Conservation (phyloP, 2,329 filamentous ascomycete species). For the Madurella mycetomatis region DNA sequence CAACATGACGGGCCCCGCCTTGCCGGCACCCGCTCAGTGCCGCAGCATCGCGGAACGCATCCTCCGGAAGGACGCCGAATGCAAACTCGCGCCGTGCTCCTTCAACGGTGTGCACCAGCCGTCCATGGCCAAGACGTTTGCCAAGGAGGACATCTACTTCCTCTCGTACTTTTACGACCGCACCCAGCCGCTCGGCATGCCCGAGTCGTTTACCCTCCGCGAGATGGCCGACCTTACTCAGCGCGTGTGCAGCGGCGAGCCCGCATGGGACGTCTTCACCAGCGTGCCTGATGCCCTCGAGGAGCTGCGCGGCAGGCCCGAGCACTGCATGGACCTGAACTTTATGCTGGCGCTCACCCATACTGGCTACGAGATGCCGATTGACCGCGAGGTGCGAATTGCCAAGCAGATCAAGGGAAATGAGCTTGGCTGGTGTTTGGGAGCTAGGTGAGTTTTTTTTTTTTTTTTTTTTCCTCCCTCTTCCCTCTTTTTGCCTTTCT, state of each 20-base stretch:
- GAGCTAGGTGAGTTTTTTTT: constrained; percentile 66
- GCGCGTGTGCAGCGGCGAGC: constrained; percentile 76
- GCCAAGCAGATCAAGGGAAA: constrained; percentile 98
- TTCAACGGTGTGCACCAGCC: constrained; percentile 98
- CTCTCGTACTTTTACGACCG: constrained; percentile 99
- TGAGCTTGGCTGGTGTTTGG: constrained; percentile 95
- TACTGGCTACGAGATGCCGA: constrained; percentile 96
- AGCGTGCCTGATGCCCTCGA: constrained; percentile 71
- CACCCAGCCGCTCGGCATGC: constrained; percentile 90
- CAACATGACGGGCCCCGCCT: constrained; percentile 81
- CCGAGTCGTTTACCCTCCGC: constrained; percentile 88
- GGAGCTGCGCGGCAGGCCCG: constrained; percentile 76
- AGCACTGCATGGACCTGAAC: constrained; percentile 91
- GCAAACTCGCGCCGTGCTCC: constrained; percentile 84
- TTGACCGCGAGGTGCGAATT: constrained; percentile 93
- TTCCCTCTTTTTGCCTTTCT: no score
- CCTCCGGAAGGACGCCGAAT: constrained; percentile 78
- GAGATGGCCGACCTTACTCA: constrained; percentile 84
- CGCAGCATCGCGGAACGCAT: constrained; percentile 87
- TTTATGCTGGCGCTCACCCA: constrained; percentile 93
- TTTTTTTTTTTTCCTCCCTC: neutral
- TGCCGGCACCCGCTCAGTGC: constrained; percentile 77
- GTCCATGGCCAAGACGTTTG: constrained; percentile 84
- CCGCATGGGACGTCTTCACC: constrained; percentile 75
- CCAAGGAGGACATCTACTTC: constrained; percentile 87